A percentile compares a stretch with the other conserved stretches of the same genome.
phyloP scores from a whole-genome alignment of 2,329 filamentous ascomycete genomes.

The Claviceps maximensis region DNA sequence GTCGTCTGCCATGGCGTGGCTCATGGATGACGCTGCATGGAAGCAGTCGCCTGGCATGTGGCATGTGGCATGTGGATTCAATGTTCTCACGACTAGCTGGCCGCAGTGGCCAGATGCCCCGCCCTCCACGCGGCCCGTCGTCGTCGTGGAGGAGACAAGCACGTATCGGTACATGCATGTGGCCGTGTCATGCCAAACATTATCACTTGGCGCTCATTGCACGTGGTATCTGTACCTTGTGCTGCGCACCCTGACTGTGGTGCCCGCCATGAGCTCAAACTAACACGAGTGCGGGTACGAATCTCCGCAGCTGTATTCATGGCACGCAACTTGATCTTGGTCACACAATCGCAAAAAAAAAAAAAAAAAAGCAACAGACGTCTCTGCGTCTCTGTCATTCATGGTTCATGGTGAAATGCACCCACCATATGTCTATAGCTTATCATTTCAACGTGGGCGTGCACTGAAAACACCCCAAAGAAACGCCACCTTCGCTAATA shows the following conservation, averaged over 20 bases:
- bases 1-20: background rate
- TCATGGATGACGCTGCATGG: background rate
- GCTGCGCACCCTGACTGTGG: background rate
- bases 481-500: background rate
- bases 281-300: too few species aligned
- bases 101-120: background rate
- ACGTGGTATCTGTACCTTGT: background rate
- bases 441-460: too few species aligned
- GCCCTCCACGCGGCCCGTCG: constrained; percentile 2
- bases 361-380: background rate
- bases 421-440: background rate
- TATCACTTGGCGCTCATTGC: too few species aligned
- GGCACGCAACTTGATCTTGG: background rate
- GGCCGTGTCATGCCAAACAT: too few species aligned
- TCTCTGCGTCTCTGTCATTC: background rate
- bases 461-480: background rate
- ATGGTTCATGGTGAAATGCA: background rate
- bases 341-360: background rate
- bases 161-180: background rate
- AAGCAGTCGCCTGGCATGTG: background rate
- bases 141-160: background rate
- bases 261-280: too few species aligned
- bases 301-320: too few species aligned
- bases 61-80: background rate
- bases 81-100: too few species aligned